Base-by-base conservation (phyloP, 306 rosid species). In the Quercus bicolor region DNA sequence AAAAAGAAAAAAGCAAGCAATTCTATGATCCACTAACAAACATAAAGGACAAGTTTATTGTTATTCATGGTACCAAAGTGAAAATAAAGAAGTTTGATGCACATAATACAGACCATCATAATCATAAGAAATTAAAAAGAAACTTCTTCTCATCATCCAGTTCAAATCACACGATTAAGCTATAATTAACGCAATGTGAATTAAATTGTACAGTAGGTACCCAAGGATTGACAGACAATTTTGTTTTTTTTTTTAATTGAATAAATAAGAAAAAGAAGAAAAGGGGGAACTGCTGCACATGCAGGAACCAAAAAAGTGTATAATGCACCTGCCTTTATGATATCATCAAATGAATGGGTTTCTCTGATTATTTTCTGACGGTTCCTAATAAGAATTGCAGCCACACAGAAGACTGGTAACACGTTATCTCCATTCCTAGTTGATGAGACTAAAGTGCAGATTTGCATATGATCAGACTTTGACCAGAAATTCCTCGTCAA, bases 261-360 rank as follows among this genome's bases (percentile, higher is more conserved):
- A 56, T 52, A 56, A 54, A 31, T 24, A 14, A 6, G 14, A 70
- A 1, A 3, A 16, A 26, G 14, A 37, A 11, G 0, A 20, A 43
- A 5, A 34, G 6, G 23, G 15, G 12, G 45, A 64, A 5, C 56
- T 9, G 52, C 51, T 62, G 56, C 45, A 2, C 3, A 52, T 1
- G 56, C 15, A 24, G 29, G 52, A 5, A 69, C 9, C 5, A 51
- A 65, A 56, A 19, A 7, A 76, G 60, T 77, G n/a, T 53, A 33
- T 55, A 54, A 78, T 84, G 86, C 88, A 86, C 92, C 70, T 79
- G 78, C 98, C 98, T 94, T 94, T 83, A 94, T 94, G 84, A 86
- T 85, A 90, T 94, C 98, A 72, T 94, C 98, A 76, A 94, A 92
- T 65, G 98, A 89, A 70, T 79, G 93, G 18, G 98, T 85, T 84